Evolutionary conservation across 2,329 filamentous ascomycete species (phyloP).

Genomic region (Penicillium sp.): DNA sequence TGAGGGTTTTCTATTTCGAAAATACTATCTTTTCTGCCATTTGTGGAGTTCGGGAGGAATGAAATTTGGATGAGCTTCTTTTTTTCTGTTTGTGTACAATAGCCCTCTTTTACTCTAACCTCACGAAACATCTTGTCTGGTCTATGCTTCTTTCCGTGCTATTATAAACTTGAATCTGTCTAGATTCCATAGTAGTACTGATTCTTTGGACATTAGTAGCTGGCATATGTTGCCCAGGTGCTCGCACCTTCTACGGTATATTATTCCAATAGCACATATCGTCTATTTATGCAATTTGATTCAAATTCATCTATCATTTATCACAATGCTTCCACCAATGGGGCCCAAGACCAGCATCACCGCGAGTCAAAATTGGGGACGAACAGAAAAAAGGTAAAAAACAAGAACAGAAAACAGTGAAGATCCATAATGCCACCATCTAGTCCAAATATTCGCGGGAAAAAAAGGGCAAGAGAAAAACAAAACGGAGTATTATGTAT

Average conservation of each 20-base stretch:
- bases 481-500: slow-evolving; percentile 20
- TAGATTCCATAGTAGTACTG: background rate
- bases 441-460: background rate
- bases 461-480: background rate
- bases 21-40: background rate
- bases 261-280: background rate
- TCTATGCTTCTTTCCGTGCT: background rate
- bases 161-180: background rate
- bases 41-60: slow-evolving; percentile 7
- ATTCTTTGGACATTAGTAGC: background rate
- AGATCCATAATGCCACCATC: background rate
- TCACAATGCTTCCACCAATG: background rate
- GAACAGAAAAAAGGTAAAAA: background rate
- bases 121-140: slow-evolving; percentile 4
- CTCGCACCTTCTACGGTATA: background rate
- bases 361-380: background rate
- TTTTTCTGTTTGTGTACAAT: slow-evolving; percentile 7
- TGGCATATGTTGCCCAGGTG: background rate
- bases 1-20: background rate
- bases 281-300: background rate
- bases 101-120: slow-evolving; percentile 1
- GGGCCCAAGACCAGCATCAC: background rate
- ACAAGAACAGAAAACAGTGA: background rate
- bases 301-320: slow-evolving; percentile 8
- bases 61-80: slow-evolving; percentile 4